phyloP scores from a whole-genome alignment of 2,329 filamentous ascomycete species.

The Rhynchosporium agropyri region DNA sequence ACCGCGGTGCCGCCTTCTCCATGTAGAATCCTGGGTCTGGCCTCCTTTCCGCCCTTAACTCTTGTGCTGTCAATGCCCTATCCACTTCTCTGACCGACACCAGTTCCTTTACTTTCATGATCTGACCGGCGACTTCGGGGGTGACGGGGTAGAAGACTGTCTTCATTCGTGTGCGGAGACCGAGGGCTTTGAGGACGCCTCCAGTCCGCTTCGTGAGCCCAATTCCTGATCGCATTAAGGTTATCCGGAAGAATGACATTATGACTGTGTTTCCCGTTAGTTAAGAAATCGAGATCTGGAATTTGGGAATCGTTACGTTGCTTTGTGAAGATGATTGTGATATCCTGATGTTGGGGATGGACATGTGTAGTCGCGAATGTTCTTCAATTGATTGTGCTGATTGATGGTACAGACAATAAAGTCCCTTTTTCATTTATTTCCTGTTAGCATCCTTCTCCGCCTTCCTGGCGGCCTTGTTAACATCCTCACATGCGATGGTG shows the following conservation, averaged over 20 bases:
- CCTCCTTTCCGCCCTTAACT: conserved; percentile 63
- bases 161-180: conserved; percentile 70
- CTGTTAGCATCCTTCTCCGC: too few relatives aligned
- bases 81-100: conserved; percentile 71
- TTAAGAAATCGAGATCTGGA: neutral
- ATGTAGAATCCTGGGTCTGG: conserved; percentile 71
- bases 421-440: neutral
- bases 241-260: conserved; percentile 73
- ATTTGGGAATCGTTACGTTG: too few relatives aligned
- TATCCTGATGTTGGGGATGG: neutral
- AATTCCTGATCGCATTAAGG: conserved; percentile 71
- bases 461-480: too few relatives aligned
- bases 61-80: conserved; percentile 56
- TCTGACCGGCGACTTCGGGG: conserved; percentile 68
- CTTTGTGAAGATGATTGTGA: neutral
- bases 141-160: conserved; percentile 74
- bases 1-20: conserved; percentile 50
- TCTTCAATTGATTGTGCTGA: too few relatives aligned
- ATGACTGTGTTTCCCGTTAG: conserved; percentile 24
- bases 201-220: conserved; percentile 66
- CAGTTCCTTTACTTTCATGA: conserved; percentile 76
- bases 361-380: conserved; percentile 4
- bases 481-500: too few relatives aligned
- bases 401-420: too few relatives aligned
- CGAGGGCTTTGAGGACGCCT: conserved; percentile 70